Percentiles rank a stretch among this genome's conserved stretches.
Evolutionary conservation across 163 green algal species (phyloP).

Genomic region (Chloromonas sp.): DNA sequence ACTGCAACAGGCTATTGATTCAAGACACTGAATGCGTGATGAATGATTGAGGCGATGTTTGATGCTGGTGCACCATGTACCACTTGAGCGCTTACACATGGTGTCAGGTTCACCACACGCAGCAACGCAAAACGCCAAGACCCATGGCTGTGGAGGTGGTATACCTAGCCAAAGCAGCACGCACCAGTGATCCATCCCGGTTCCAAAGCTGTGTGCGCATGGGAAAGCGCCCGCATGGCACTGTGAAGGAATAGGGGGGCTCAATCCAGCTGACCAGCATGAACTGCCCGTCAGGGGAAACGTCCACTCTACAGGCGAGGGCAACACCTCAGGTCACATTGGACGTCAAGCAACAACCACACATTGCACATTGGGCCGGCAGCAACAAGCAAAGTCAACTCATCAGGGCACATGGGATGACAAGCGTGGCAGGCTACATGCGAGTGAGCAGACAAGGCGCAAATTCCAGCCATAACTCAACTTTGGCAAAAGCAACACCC

Average conservation of each 20-base stretch:
- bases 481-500: no score
- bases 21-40: no score
- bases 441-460: not conserved
- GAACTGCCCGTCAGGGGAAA: conserved; percentile 79
- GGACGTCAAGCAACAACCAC: not conserved
- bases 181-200: conserved; percentile 24
- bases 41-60: no score
- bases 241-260: conserved; percentile 83
- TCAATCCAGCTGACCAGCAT: conserved; percentile 82
- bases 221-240: conserved; percentile 82
- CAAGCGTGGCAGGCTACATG: not conserved
- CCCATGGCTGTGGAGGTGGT: no score
- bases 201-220: conserved; percentile 73
- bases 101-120: no score
- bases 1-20: no score
- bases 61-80: no score
- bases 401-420: not conserved
- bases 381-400: not conserved
- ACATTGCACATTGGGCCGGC: not conserved
- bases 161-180: not conserved
- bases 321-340: not conserved
- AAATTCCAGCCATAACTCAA: not conserved
- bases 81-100: no score
- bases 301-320: conserved; percentile 21
- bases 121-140: no score